phyloP scores from a whole-genome alignment of 495 filamentous ascomycete genomes.

The Neurospora sp. region DNA sequence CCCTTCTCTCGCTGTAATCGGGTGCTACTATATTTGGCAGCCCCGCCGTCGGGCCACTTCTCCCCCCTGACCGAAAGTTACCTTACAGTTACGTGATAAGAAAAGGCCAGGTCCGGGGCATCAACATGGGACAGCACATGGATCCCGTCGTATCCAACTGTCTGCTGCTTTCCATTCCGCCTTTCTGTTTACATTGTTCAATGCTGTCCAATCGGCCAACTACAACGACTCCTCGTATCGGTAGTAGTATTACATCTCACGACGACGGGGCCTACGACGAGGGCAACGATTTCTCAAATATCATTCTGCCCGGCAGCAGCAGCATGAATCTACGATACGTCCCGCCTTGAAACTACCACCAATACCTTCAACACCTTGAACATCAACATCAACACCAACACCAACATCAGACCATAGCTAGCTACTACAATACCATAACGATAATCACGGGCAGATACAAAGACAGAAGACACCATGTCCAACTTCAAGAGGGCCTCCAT shows the following conservation, averaged over 20 bases:
- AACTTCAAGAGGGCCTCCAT: conserved; percentile 12
- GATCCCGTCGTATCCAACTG: background rate
- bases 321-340: background rate
- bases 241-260: background rate
- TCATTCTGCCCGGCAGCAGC: background rate
- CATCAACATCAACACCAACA: background rate
- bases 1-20: background rate
- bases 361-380: background rate
- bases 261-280: background rate
- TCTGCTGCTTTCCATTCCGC: background rate
- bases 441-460: background rate
- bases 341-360: background rate
- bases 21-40: background rate
- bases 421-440: background rate
- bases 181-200: background rate
- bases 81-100: background rate
- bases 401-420: background rate
- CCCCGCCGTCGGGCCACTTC: background rate
- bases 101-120: background rate
- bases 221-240: background rate
- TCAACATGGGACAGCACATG: background rate
- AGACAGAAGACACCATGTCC: conserved; percentile 7
- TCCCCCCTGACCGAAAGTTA: background rate
- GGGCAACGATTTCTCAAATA: background rate
- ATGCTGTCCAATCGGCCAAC: background rate